Percentiles rank a stretch among this genome's conserved stretches.
Evolutionary conservation across 306 rosid genomes (phyloP).

Genomic region (Rosa persica): DNA sequence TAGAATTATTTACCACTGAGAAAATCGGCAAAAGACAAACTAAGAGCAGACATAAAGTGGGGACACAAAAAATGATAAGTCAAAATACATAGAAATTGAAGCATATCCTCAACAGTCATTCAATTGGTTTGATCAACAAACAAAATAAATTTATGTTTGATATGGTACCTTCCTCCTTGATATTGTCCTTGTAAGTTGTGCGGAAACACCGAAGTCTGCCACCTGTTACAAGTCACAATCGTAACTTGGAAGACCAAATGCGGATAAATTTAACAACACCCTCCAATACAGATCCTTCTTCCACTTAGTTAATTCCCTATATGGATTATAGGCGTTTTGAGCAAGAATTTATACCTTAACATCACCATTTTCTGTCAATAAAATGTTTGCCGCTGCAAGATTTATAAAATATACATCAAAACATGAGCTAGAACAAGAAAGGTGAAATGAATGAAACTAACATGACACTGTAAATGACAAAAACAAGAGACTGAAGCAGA

Average conservation of each 20-base stretch:
- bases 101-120: constrained; percentile 18
- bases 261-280: constrained; percentile 31
- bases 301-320: background rate
- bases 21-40: background rate
- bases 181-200: constrained; percentile 95
- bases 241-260: constrained; percentile 27
- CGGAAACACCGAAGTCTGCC: constrained; percentile 99
- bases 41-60: background rate
- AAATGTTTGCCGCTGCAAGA: constrained; percentile 97
- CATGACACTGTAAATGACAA: background rate
- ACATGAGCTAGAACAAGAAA: constrained; percentile 26
- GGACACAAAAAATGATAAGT: constrained; percentile 7
- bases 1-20: background rate
- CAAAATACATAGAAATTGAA: background rate
- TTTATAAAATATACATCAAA: constrained; percentile 29
- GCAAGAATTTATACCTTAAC: constrained; percentile 70
- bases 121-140: constrained; percentile 16
- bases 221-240: constrained; percentile 58
- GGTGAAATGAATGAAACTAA: constrained; percentile 11
- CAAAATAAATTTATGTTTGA: constrained; percentile 6
- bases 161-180: constrained; percentile 91
- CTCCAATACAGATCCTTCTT: constrained; percentile 16
- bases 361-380: constrained; percentile 87
- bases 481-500: background rate
- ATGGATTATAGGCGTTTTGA: constrained; percentile 10